Base-by-base conservation (phyloP, 768 basidiomycete genomes). In the Xerocomus potaroensis region DNA sequence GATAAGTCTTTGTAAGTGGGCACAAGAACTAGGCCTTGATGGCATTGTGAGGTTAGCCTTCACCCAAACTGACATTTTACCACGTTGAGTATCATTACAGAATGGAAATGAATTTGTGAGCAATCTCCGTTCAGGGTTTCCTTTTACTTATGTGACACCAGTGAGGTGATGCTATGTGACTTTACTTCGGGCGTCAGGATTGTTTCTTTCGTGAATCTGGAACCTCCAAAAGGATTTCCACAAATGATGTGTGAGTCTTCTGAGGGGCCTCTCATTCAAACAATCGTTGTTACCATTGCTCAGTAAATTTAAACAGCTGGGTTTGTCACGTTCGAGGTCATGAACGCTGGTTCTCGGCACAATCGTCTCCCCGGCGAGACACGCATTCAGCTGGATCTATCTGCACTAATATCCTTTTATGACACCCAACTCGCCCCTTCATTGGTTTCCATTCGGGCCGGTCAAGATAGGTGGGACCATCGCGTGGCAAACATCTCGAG, bases 141-240 rank as follows among this genome's bases (percentile, higher is more conserved):
- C 11, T 14, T 12, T 6, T 26, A 8, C 31, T 45, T 15, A 37
- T n/a, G 39, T 22, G 21, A 5, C 14, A 47, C 3, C 37, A 76
- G 74, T 48, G 77, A 78, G 59, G 61, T 75, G 12, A 74, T 76
- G 70, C 59, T 75, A 8, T 78, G 76, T 50, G 65, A 76, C 50
- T 76, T 78, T 49, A 66, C 60, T 1, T 53, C 58, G 1, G 73
- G 72, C 5, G 59, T 77, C 8, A 56, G 69, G 15, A 51, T 63
- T 2, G 66, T 72, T 8, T 72, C 76, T 11, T 70, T 74, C 54
- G 51, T 67, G 10, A 64, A 73, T 36, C 54, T 76, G 24, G 16
- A 30, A 22, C 38, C 19, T 3, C 31, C 38, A 15, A 30, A 31
- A 4, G 23, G 26, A 26, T n/a, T n/a, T 24, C 29, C 26, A 30